Evolutionary conservation across 2,329 filamentous ascomycete species (phyloP), one percentile per base, ranked within the genome.

Genomic region (Apiospora rasikravindrae): DNA sequence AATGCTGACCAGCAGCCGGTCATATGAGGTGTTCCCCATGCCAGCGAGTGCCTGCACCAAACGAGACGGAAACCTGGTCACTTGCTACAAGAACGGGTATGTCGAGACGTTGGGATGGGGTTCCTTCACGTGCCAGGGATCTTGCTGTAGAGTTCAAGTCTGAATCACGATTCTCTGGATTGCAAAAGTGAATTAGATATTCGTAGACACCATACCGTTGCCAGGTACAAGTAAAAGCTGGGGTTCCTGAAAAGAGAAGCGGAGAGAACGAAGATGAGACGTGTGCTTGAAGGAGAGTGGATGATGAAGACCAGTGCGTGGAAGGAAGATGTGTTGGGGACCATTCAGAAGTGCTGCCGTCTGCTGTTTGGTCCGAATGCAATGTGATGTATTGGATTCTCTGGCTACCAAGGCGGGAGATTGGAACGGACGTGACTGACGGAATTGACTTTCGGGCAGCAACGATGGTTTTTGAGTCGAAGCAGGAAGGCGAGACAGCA

Each of bases 1-100:
- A 64, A 92, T 82, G 74, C 82, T 81, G 66, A 82, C 79, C 71
- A 87, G 80, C 73, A 83, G 80, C 72, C 74, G 71, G 71, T 74
- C 57, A 29, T 26, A 67, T 8, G 67, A 22, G 13, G 57, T 22
- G 26, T 19, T 29, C 11, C 26, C 19, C 67, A 69, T 69, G 19
- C 33, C 37, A 11, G 26, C 42, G 33, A 64, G 10, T 64, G 33
- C 10, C 57, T 40, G 57, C 33, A 40, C 40, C 19, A n/a, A n/a
- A 10, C 10, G 33, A 40, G 8, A 40, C 13, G 33, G 33, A 8
- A n/a, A n/a, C 40, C 22, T 6, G 19, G 22, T 33, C 14, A 33
- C 26, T 57, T 33, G 51, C 26, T 19, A 33, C 51, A 33, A 14
- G 51, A 57, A 33, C 26, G 14, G 26, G 19, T 57, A n/a, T 40